Base-by-base conservation (phyloP, 1,284 basidiomycete species). In the Trichosporon asahii region DNA sequence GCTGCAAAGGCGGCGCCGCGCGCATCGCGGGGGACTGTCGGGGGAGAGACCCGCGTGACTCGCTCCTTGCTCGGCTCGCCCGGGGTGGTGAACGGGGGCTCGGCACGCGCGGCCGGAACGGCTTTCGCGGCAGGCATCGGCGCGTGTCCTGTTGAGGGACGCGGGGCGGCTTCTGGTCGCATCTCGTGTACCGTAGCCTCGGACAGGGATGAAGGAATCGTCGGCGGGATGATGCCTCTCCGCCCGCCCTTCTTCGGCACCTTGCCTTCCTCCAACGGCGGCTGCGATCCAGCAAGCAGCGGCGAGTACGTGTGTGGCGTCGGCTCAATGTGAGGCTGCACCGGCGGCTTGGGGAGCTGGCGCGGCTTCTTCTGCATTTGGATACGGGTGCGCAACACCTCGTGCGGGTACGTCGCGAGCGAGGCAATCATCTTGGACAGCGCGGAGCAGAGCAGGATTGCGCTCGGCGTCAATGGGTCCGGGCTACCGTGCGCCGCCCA, bases 341-440 rank as follows among this genome's bases (percentile, higher is more conserved):
- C 23, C 27, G 23, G 15, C 53, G 27, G 35, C 63, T 12, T 60
- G 53, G 66, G 37, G 25, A 46, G 66, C 29, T 21, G 31, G 15
- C 53, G 49, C 31, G 27, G 29, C 65, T 49, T 31, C 29, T 40
- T 60, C 64, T 66, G 35, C 4, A 94, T 94, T 83, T 98, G 95
- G 44, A 97, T 84, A 5, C 94, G 89, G 29, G 95, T 98, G 11
- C 95, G 91, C 21, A 98, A 87, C 55, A 98, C 95, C 84, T 98
- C 95, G 82, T 98, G 95, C 0, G 95, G 95, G 82, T 98, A 98
- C 33, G 95, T 98, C 27, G 91, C 90, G 27, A 97, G 85, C 12
- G 94, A 95, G 2, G 95, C 95, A 1, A 92, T 90, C 92, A 97
- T 96, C 83, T 98, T 98, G 37, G 94, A 91, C 23, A 89, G 84